Conservation (phyloP, 331 rosid species). For the Quercus tomentella region DNA sequence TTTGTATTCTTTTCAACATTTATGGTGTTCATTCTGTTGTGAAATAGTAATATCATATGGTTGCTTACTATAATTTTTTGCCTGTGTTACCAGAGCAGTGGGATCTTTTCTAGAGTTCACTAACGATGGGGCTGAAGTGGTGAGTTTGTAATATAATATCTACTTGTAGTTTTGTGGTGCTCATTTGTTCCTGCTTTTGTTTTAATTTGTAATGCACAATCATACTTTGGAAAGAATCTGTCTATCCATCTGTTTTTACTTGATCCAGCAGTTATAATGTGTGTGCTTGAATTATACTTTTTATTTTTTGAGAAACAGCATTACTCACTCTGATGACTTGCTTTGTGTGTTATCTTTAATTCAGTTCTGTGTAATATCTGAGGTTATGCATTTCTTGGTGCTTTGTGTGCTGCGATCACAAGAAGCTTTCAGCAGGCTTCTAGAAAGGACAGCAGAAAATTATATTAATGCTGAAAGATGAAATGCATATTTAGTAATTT, state of each 20-base stretch:
- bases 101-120: slow-evolving; percentile 98
- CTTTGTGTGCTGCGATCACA: background rate
- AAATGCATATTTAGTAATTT: background rate
- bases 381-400: background rate
- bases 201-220: no score
- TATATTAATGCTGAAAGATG: background rate
- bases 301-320: background rate
- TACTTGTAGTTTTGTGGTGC: background rate
- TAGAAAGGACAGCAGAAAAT: background rate
- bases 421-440: background rate
- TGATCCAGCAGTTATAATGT: background rate
- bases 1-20: background rate
- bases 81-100: slow-evolving; percentile 67
- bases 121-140: slow-evolving; percentile 92
- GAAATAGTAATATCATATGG: background rate
- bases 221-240: background rate
- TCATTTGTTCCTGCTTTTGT: background rate
- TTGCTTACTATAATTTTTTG: slow-evolving; percentile 26
- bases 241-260: background rate
- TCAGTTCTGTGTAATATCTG: background rate
- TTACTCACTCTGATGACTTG: background rate
- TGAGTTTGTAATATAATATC: slow-evolving; percentile 31
- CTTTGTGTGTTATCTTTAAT: background rate
- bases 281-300: background rate
- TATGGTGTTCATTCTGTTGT: background rate